Percentiles rank a stretch among this genome's conserved stretches.
These are phyloP conservation scores for Phlyctochytrium arcticum DNA, from an alignment of 192 early-diverging fungal species.

Conservation along the genomic window DNA sequence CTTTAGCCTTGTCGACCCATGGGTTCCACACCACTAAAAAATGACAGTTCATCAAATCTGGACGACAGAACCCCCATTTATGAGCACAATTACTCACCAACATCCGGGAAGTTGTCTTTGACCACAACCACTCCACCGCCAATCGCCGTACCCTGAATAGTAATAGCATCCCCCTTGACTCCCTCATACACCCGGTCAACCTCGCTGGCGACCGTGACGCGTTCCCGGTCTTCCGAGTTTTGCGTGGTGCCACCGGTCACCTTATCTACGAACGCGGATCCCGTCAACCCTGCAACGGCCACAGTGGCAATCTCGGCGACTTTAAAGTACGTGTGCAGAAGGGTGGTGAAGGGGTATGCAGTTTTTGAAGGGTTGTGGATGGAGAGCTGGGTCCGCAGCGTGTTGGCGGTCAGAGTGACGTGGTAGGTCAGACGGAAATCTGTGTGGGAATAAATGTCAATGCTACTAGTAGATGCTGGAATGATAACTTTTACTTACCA, in stretches of 20 bases:
- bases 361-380: slow-evolving; percentile 70
- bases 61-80: slow-evolving; percentile 31
- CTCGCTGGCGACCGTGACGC: slow-evolving; percentile 61
- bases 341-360: slow-evolving; percentile 76
- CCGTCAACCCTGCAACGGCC: slow-evolving; percentile 61
- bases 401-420: slow-evolving; percentile 65
- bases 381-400: slow-evolving; percentile 66
- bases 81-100: slow-evolving; percentile 20
- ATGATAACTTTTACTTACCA: slow-evolving; percentile 3
- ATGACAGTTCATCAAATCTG: background rate
- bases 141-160: slow-evolving; percentile 12
- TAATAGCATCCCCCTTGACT: slow-evolving; percentile 42
- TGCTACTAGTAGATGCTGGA: background rate
- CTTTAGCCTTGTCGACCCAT: slow-evolving; percentile 84
- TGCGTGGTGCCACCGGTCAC: slow-evolving; percentile 38
- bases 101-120: slow-evolving; percentile 33
- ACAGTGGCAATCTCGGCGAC: slow-evolving; percentile 55
- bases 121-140: slow-evolving; percentile 20
- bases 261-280: slow-evolving; percentile 69
- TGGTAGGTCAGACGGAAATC: slow-evolving; percentile 74
- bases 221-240: slow-evolving; percentile 20
- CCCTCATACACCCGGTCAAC: slow-evolving; percentile 84
- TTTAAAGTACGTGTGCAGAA: slow-evolving; percentile 92
- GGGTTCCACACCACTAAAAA: slow-evolving; percentile 88
- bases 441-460: slow-evolving; percentile 10